Percentiles rank a stretch among this genome's conserved stretches.
Conservation (phyloP, 2,329 filamentous ascomycete genomes). For the Zymoseptoria passerinii region DNA sequence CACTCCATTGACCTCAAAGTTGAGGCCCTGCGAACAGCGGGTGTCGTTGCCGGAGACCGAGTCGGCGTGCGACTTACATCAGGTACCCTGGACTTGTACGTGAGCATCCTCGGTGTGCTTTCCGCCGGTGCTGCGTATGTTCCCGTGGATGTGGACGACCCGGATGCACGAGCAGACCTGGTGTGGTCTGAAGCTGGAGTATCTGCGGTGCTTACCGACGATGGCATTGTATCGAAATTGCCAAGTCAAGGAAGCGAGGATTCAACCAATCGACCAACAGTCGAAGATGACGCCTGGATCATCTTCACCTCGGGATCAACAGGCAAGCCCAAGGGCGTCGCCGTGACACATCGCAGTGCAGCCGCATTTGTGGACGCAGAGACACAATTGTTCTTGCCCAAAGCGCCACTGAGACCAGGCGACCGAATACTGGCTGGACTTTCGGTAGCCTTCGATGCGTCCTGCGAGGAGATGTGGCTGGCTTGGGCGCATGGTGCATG, state of each 20-base stretch:
- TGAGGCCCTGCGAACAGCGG: background rate
- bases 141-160: background rate
- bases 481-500: slow-evolving; percentile 18
- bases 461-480: slow-evolving; percentile 22
- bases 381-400: slow-evolving; percentile 1
- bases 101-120: background rate
- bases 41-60: background rate
- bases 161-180: background rate
- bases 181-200: background rate
- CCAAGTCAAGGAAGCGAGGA: background rate
- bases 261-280: background rate
- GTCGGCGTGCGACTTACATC: slow-evolving; percentile 1
- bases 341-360: slow-evolving; percentile 4
- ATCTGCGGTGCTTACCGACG: slow-evolving; percentile 1
- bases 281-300: background rate
- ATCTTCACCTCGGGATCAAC: background rate
- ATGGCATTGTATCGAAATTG: background rate
- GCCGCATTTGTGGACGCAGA: background rate
- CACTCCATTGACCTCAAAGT: background rate
- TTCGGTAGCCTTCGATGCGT: slow-evolving; percentile 21
- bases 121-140: background rate
- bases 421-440: slow-evolving; percentile 19
- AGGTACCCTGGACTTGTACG: slow-evolving; percentile 2
- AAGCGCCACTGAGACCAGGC: slow-evolving; percentile 7
- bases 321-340: background rate